Percentiles rank a stretch among this genome's conserved stretches.
Evolutionary conservation across 768 basidiomycete genomes (phyloP).

Genomic region (Termitomyces sp.): DNA sequence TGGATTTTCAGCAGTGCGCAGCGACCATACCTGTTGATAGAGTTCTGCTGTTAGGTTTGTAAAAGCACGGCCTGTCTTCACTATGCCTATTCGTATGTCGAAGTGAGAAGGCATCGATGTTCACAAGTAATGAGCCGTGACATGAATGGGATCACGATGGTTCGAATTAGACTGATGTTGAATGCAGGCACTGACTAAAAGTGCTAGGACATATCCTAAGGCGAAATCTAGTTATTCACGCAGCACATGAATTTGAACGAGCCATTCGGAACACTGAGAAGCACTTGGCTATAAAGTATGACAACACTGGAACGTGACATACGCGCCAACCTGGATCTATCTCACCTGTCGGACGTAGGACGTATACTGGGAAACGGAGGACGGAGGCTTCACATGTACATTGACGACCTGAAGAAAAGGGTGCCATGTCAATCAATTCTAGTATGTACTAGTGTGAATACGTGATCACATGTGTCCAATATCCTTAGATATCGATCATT

Average conservation of each 20-base stretch:
- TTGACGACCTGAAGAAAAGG: slow-evolving; percentile 29
- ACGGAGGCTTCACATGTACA: slow-evolving; percentile 11
- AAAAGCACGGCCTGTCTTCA: slow-evolving; percentile 48
- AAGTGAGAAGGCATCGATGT: slow-evolving; percentile 35
- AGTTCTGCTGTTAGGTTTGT: slow-evolving; percentile 57
- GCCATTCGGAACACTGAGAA: slow-evolving; percentile 46
- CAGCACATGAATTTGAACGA: background rate
- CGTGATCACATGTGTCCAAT: background rate
- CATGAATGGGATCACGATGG: slow-evolving; percentile 54
- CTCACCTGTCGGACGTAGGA: slow-evolving; percentile 30
- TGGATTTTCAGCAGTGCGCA: background rate
- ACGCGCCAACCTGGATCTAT: slow-evolving; percentile 40
- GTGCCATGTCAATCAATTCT: slow-evolving; percentile 26
- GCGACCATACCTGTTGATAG: slow-evolving; percentile 41
- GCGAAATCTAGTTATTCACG: background rate
- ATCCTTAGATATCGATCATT: too few relatives aligned
- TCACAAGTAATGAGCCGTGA: slow-evolving; percentile 54
- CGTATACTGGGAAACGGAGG: slow-evolving; percentile 11
- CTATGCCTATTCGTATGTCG: slow-evolving; percentile 38
- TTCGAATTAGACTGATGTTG: slow-evolving; percentile 34
- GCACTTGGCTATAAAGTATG: slow-evolving; percentile 3
- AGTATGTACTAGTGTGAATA: background rate
- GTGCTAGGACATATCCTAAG: slow-evolving; percentile 53
- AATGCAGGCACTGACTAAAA: slow-evolving; percentile 49
- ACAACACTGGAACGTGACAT: slow-evolving; percentile 15